phyloP scores from a whole-genome alignment of 345 rosid species.

The Hibiscus trionum region DNA sequence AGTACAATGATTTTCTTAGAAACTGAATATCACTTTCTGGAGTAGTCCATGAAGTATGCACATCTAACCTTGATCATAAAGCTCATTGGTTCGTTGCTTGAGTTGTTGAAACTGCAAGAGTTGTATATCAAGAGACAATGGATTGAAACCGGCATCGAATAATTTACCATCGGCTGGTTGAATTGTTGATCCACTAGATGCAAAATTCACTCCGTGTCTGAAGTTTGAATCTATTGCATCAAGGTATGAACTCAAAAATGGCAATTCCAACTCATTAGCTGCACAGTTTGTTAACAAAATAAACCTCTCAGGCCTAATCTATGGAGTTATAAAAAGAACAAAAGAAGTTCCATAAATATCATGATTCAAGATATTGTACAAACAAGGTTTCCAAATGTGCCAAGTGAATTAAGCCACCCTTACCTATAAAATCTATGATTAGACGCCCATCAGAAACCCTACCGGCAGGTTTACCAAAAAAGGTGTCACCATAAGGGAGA shows the following conservation, averaged over 20 bases:
- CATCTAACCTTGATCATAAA: constrained; percentile 14
- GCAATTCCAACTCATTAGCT: constrained; percentile 24
- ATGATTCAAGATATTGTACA: not conserved
- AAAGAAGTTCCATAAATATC: not conserved
- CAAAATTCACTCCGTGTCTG: constrained; percentile 26
- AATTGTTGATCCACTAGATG: constrained; percentile 20
- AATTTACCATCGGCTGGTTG: constrained; percentile 4
- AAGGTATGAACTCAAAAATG: constrained; percentile 19
- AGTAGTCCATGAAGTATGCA: not conserved
- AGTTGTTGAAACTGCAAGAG: constrained; percentile 18
- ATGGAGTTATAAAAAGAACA: too few species aligned
- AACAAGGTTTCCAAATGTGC: not conserved
- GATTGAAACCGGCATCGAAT: constrained; percentile 7
- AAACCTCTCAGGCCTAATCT: too few species aligned
- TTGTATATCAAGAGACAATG: constrained; percentile 19
- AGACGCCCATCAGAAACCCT: constrained; percentile 19
- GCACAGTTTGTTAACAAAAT: not conserved
- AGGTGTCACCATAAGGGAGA: constrained; percentile 17
- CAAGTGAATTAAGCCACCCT: not conserved
- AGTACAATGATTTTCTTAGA: not conserved
- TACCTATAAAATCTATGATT: constrained; percentile 18
- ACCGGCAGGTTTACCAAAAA: constrained; percentile 16
- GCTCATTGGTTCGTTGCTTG: constrained; percentile 13
- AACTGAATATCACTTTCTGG: not conserved
- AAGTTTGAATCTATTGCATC: constrained; percentile 20